These are phyloP conservation scores for Ilex paraguariensis DNA, from an alignment of 305 asterid species.

Conservation along the genomic window DNA sequence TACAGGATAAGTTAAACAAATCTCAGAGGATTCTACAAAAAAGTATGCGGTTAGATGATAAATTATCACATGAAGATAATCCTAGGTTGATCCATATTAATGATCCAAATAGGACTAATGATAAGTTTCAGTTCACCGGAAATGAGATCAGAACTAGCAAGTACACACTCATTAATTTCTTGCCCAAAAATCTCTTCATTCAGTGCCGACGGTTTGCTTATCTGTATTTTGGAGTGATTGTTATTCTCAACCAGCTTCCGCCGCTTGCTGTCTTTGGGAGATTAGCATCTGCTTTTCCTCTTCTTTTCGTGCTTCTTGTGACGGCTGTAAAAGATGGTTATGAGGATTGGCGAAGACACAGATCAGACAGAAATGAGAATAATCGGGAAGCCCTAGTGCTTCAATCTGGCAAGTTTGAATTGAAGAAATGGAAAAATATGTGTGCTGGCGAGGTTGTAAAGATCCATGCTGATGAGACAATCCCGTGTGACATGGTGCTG, in stretches of 20 bases:
- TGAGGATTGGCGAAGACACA: constrained; percentile 99
- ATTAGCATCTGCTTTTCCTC: constrained; percentile 93
- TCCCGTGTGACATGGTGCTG: constrained; percentile 94
- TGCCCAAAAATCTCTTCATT: constrained; percentile 93
- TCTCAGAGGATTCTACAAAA: constrained; percentile 56
- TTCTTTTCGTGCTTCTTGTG: constrained; percentile 91
- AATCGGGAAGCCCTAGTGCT: constrained; percentile 84
- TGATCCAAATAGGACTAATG: constrained; percentile 76
- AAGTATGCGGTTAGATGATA: constrained; percentile 82
- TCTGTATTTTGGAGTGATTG: constrained; percentile 89
- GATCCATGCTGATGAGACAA: constrained; percentile 72
- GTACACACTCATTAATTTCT: constrained; percentile 74
- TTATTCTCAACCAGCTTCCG: constrained; percentile 94
- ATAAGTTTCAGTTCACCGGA: constrained; percentile 64
- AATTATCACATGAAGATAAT: constrained; percentile 49
- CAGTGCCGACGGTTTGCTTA: constrained; percentile 97
- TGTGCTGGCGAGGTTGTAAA: constrained; percentile 89
- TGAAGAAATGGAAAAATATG: constrained; percentile 76
- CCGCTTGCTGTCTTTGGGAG: constrained; percentile 99
- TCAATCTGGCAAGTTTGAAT: constrained; percentile 53
- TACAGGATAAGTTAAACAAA: constrained; percentile 36
- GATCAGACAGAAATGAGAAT: constrained; percentile 97
- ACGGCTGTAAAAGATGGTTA: constrained; percentile 98
- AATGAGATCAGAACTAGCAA: constrained; percentile 97
- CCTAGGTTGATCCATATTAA: constrained; percentile 81